These are phyloP conservation scores for Fusarium ambrosium DNA, from an alignment of 2,329 filamentous ascomycete species.

Conservation along the genomic window DNA sequence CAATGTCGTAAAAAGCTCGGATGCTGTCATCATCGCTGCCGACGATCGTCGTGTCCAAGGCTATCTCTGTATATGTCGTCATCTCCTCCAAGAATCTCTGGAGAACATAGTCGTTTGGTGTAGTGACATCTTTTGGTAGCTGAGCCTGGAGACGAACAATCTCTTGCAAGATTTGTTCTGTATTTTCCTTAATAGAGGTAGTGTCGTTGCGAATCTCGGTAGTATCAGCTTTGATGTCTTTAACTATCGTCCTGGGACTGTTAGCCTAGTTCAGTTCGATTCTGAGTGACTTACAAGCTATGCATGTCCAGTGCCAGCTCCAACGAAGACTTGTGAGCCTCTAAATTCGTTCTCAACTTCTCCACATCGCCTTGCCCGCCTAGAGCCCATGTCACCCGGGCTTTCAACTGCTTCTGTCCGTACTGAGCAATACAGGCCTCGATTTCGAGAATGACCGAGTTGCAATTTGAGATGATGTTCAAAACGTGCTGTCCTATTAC, in stretches of 20 bases:
- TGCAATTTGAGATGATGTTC: constrained; percentile 9
- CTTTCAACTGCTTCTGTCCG: constrained; percentile 1
- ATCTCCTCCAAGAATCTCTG: constrained; percentile 26
- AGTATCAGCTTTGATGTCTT: constrained; percentile 15
- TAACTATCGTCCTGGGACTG: background rate
- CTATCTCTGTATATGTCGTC: constrained; percentile 18
- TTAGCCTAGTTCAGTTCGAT: background rate
- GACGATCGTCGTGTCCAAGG: background rate
- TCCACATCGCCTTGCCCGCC: constrained; percentile 25
- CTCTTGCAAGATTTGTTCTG: constrained; percentile 10
- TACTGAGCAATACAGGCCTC: constrained; percentile 19
- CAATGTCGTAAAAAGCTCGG: background rate
- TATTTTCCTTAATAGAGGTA: constrained; percentile 20
- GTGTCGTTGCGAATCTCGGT: constrained; percentile 6
- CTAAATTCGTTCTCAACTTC: constrained; percentile 15
- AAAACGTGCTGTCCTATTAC: constrained; percentile 13
- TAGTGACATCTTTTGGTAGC: background rate
- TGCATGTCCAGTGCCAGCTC: constrained; percentile 24
- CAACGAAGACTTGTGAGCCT: constrained; percentile 26
- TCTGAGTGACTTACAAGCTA: background rate
- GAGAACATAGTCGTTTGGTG: constrained; percentile 4
- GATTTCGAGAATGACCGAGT: constrained; percentile 3
- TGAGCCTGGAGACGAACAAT: constrained; percentile 14
- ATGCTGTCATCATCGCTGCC: background rate
- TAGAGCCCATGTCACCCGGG: background rate